Evolutionary conservation across 345 rosid genomes (phyloP).

Genomic region (Stellera chamaejasme): DNA sequence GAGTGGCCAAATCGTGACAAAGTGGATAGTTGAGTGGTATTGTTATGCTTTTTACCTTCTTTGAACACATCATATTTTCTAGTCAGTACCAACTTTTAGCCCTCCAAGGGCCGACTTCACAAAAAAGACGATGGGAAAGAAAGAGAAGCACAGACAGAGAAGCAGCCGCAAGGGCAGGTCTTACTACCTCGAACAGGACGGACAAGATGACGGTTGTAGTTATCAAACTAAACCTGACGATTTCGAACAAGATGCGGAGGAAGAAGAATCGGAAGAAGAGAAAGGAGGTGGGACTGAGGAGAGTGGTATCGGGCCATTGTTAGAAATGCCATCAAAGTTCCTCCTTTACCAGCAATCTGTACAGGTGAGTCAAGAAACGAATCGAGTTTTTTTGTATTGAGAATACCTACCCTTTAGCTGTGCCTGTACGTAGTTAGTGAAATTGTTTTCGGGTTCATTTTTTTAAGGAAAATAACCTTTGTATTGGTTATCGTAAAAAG

Average conservation of each 20-base stretch:
- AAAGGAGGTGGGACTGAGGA: conserved; percentile 20
- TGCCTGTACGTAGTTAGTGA: not conserved
- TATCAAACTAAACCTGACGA: conserved; percentile 12
- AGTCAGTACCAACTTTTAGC: no score
- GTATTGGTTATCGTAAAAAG: not conserved
- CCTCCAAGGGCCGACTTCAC: no score
- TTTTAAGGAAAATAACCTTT: conserved; percentile 4
- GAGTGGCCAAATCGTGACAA: no score
- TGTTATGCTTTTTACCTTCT: no score
- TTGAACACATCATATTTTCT: no score
- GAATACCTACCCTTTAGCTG: no score
- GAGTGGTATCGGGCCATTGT: conserved; percentile 23
- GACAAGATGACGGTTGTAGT: conserved; percentile 1
- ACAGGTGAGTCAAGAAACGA: conserved; percentile 32
- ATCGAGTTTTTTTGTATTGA: not conserved
- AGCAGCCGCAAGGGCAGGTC: conserved; percentile 31
- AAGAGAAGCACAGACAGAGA: conserved; percentile 53
- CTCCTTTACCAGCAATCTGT: conserved; percentile 80
- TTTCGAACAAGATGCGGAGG: conserved; percentile 25
- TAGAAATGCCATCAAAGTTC: conserved; percentile 62
- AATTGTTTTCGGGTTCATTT: not conserved
- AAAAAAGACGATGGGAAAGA: conserved; percentile 76
- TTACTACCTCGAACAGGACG: conserved; percentile 16
- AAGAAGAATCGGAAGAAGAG: conserved; percentile 16
- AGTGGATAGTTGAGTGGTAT: no score